Evolutionary conservation across 805 yeast genomes (phyloP), one percentile per base, ranked within the genome.

Genomic region (Cyberlindnera suaveolens): DNA sequence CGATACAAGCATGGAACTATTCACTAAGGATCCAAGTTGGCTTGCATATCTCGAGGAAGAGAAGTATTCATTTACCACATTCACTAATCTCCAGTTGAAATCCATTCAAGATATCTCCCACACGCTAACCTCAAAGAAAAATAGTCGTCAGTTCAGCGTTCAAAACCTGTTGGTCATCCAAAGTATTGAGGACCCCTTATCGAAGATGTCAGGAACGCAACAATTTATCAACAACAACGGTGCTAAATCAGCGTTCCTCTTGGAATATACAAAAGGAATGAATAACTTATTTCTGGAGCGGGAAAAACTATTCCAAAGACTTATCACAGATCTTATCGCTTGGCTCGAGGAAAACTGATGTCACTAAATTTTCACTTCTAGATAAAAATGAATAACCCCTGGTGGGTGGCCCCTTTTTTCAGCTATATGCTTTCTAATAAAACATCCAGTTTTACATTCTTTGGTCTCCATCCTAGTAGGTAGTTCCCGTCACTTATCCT

Each of bases 301-400:
- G 4, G 47, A 50, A 18, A 42, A 45, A 11, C 35, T 54, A 6
- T 56, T 45, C 31, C 44, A 43, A 11, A 38, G 41, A 16, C 41
- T 53, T 4, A 38, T 45, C 15, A 41, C 40, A 4, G 54, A 54
- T 41, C 17, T 54, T 6, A 29, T 50, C 6, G 26, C 41, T 31
- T 56, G 60, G 60, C 31, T 56, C 3, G 50, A 45, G 3, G 45
- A 45, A 29, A 49, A 50, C 9, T 51, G 34, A 40, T 29, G 10
- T 20, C 29, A 31, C 27, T 23, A 19, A 19, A 19, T 23, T 23
- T 23, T 23, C 27, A 23, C 13, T 23, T 23, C 27, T 23, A 23
- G 27, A 23, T 23, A 10, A 23, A 23, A 23, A 23, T 23, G 11
- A 23, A 10, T 11, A 23, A 16, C 37, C 27, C 37, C 37, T 34